Base-by-base conservation (phyloP, 192 early-diverging fungal species). In the Phycomyces nitens region DNA sequence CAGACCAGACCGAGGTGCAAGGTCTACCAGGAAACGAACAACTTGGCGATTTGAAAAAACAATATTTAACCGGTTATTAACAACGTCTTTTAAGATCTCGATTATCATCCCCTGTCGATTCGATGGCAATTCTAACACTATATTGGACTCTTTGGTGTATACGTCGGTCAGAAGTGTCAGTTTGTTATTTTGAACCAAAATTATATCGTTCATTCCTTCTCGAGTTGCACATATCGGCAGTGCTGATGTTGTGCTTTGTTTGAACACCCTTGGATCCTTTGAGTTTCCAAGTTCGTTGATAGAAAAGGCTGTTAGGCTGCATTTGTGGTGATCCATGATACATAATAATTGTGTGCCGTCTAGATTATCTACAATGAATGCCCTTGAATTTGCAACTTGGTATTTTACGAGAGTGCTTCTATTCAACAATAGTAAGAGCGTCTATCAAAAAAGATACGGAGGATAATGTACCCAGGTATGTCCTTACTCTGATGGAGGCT, bases 221-320 rank as follows among this genome's bases (percentile, higher is more conserved):
- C 62, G 62, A 15, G 62, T 54, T 6, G 62, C 62, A 9, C 52
- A 27, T 1, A 63, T 18, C 0, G 62, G 62, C n/a, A 63, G 14
- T 7, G 62, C 62, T 18, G 62, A 41, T 42, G 15, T 53, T 22
- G 52, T 51, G 0, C 22, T 3, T 18, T 15, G 22, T 2, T 24
- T 42, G 39, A 43, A 24, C 0, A 39, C 56, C 8, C 18, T 47
- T 47, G 29, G n/a, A 42, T 29, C 20, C 5, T 58, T 10, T 10
- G 2, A 21, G 1, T 41, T 21, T 15, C 38, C 24, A 5, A 24
- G 44, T 18, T 63, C 23, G 22, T 53, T 16, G 0, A 54, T 5
- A 40, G 52, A 18, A 10, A 63, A n/a, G 0, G 39, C 39, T 10
- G 20, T 38, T 23, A 63, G 52, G 10, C 7, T 53, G 21, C n/a